Evolutionary conservation across 805 yeast species (phyloP).

Genomic region (Yamadazyma scolyti): DNA sequence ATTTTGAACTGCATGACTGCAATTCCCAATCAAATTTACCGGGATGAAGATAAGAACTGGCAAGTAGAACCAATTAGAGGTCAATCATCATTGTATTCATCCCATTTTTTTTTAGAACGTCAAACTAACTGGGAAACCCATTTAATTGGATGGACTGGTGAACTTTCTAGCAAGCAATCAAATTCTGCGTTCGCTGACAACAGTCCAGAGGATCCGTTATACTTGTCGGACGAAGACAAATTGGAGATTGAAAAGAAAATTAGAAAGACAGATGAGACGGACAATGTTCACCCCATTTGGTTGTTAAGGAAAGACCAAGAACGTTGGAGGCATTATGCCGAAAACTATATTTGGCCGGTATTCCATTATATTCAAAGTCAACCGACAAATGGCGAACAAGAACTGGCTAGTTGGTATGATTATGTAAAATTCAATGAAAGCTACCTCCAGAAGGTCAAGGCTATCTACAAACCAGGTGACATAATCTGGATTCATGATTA

Average conservation of each 20-base stretch:
- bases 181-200: conserved; percentile 21
- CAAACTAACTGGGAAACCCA: conserved; percentile 84
- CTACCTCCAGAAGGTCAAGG: conserved; percentile 72
- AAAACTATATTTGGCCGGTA: conserved; percentile 88
- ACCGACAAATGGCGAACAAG: conserved; percentile 64
- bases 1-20: conserved; percentile 64
- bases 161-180: conserved; percentile 43
- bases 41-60: conserved; percentile 43
- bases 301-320: conserved; percentile 71
- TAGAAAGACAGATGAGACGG: conserved; percentile 41
- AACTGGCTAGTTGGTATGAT: conserved; percentile 75
- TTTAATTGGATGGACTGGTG: conserved; percentile 95
- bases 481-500: conserved; percentile 92
- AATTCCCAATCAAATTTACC: conserved; percentile 56
- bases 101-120: conserved; percentile 59
- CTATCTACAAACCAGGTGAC: conserved; percentile 82
- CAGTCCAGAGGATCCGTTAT: conserved; percentile 58
- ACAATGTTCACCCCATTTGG: conserved; percentile 84
- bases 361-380: conserved; percentile 88
- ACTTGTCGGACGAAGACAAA: conserved; percentile 56
- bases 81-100: conserved; percentile 77
- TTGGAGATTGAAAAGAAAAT: conserved; percentile 45
- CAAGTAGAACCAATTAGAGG: conserved; percentile 68
- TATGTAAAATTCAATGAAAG: conserved; percentile 90
- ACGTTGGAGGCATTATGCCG: conserved; percentile 89